Evolutionary conservation across 2,329 filamentous ascomycete genomes (phyloP), one percentile per base, ranked within the genome.

Genomic region (Diaporthe batatas): DNA sequence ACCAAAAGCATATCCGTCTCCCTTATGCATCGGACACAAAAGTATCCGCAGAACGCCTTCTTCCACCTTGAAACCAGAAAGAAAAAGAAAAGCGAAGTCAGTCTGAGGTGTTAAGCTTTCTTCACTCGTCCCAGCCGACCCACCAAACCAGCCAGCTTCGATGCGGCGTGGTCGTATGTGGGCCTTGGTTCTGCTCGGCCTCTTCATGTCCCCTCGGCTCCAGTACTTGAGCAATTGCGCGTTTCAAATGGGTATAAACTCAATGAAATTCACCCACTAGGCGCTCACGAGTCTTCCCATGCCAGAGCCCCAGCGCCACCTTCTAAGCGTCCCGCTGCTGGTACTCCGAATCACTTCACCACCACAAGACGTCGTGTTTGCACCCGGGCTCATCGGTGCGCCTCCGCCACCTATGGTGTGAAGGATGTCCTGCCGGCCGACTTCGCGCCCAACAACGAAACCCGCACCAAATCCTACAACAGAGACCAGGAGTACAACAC

Each of bases 381-480:
- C 82, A 8, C 79, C 77, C 2, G 80, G 78, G 25, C 79, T 81
- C 44, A 73, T 54, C 16, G 82, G 82, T 58, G 82, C 79, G 47
- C 75, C 34, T 65, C 72, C 44, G 36, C 82, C 80, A 54, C 84
- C 79, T 53, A 85, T 79, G 21, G 83, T 83, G 12, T 81, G 82
- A n/a, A 87, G 79, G 16, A 83, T 83, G 77, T 93, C 90, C 75
- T 91, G 89, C 44, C 89, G 86, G 3, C 91, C 91, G 32, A 91
- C 90, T 76, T 93, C 91, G 34, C 90, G 85, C 6, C 91, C 91
- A 73, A 92, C 90, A 32, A 92, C 90, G 77, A 92, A 92, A 14
- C 91, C 91, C 11, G 91, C 91, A 3, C 91, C 90, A 76, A 93
- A 93, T 2, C 91, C 91, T 44, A 93, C 90, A 1, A 92, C 91